Conservation (phyloP, 2,329 filamentous ascomycete genomes). For the Boeremia exigua region DNA sequence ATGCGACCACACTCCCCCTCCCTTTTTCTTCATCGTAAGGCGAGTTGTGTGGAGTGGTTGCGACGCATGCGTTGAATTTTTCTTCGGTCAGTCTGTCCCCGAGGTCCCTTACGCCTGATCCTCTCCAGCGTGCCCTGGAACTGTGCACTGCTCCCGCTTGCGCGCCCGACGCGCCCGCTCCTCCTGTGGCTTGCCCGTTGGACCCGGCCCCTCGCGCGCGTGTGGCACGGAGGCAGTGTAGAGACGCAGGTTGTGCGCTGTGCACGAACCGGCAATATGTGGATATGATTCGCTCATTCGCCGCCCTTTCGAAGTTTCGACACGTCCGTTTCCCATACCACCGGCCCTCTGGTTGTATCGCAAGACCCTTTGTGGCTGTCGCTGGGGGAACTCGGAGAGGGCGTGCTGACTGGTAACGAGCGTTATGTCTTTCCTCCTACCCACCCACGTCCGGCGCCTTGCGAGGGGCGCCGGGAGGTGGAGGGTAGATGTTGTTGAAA, state of each 20-base stretch:
- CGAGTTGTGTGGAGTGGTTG: constrained; percentile 23
- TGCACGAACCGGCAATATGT: constrained; percentile 50
- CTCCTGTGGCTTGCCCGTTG: constrained; percentile 49
- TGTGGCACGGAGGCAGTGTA: constrained; percentile 35
- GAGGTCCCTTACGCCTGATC: constrained; percentile 52
- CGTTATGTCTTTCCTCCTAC: constrained; percentile 48
- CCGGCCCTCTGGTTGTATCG: constrained; percentile 44
- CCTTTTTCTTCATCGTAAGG: constrained; percentile 31
- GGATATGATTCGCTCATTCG: constrained; percentile 53
- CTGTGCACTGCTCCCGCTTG: constrained; percentile 34
- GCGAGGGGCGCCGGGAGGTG: constrained; percentile 14
- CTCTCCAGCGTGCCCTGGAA: constrained; percentile 46
- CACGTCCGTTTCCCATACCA: constrained; percentile 34
- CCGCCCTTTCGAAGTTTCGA: constrained; percentile 25
- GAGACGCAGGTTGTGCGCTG: constrained; percentile 32
- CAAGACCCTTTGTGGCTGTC: constrained; percentile 46
- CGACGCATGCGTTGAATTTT: constrained; percentile 39
- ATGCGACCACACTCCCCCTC: constrained; percentile 21
- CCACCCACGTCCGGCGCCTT: background rate
- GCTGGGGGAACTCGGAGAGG: constrained; percentile 38
- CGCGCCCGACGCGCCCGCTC: constrained; percentile 31
- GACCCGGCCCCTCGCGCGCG: constrained; percentile 29
- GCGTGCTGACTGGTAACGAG: constrained; percentile 52
- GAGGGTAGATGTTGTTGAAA: constrained; percentile 34
- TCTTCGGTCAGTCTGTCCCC: constrained; percentile 50